Base-by-base conservation (phyloP, 441 rosid species). In the Sinapis alba region DNA sequence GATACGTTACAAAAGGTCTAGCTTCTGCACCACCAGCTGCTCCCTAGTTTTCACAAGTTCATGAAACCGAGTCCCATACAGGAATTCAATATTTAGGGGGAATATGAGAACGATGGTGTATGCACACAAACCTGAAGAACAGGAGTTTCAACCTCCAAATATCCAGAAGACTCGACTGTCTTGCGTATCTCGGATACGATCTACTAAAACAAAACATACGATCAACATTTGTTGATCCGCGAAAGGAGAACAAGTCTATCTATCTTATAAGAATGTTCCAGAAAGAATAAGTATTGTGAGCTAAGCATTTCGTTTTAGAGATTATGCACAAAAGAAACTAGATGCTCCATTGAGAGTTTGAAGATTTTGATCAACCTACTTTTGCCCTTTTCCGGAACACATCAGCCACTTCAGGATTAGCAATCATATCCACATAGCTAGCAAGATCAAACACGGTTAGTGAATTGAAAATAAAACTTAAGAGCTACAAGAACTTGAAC, bases 21-120 rank as follows among this genome's bases (percentile, higher is more conserved):
- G 99, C 97, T 79, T 89, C 99, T 8, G 97, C 99, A 85, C 99
- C 96, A 81, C 99, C 99, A 75, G 96, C 98, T 86, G 96, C 98
- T 81, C 97, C 97, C 98, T 92, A 83, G 84, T 77, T 65, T 65
- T 62, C 75, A 74, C 59, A 84, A 81, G 77, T 79, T 68, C 43
- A 86, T 84, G 62, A 88, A 82, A 84, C 80, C 75, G 3, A 74
- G 61, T 26, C 54, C 34, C 28, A 63, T n/a, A 36, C 18, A 69
- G 13, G 20, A 26, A 11, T 1, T 28, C 20, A 27, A 38, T 26
- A 41, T 13, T 27, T 62, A 34, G 38, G 24, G 69, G 76, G 2
- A 45, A 45, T 43, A 54, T 43, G 19, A 38, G 41, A 75, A 34
- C 18, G 50, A 67, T 66, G 20, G 41, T 62, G 93, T 79, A 83